These are phyloP conservation scores for Musa acuminata DNA, from an alignment of 176 grass and related monocot species.

Conservation along the genomic window DNA sequence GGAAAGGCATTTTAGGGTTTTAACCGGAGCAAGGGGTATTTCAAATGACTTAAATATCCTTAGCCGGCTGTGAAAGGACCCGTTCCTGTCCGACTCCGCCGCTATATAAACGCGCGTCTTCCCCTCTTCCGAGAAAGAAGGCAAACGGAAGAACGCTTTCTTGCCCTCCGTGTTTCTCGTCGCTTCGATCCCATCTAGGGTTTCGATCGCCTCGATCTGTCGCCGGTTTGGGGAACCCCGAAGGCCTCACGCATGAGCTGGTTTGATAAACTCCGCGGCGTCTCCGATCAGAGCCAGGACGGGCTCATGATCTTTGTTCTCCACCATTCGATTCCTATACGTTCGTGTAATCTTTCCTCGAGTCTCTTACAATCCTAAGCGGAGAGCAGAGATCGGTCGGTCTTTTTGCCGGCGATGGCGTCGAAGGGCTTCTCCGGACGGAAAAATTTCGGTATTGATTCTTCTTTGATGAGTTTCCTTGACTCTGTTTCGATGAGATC, in stretches of 20 bases:
- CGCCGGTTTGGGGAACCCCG: slow-evolving; percentile 35
- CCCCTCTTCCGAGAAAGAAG: not conserved
- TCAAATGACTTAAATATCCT: not conserved
- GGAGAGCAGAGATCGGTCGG: not conserved
- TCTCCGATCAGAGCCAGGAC: slow-evolving; percentile 44
- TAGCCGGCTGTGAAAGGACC: not conserved
- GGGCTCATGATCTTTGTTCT: slow-evolving; percentile 96
- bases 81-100: not conserved
- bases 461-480: not conserved
- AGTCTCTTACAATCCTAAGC: slow-evolving; percentile 42
- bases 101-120: not conserved
- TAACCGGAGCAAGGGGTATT: not conserved
- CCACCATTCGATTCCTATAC: slow-evolving; percentile 96
- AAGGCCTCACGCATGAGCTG: slow-evolving; percentile 77
- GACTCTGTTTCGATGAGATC: too few species aligned
- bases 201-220: not conserved
- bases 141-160: not conserved
- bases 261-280: slow-evolving; percentile 44
- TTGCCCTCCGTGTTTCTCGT: not conserved
- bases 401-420: not conserved
- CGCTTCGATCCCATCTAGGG: not conserved
- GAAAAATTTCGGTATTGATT: slow-evolving; percentile 2
- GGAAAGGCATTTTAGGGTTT: not conserved
- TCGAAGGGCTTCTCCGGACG: not conserved
- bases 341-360: slow-evolving; percentile 28